Base-by-base conservation (phyloP, 2,329 filamentous ascomycete genomes). In the Fusarium xylarioides region DNA sequence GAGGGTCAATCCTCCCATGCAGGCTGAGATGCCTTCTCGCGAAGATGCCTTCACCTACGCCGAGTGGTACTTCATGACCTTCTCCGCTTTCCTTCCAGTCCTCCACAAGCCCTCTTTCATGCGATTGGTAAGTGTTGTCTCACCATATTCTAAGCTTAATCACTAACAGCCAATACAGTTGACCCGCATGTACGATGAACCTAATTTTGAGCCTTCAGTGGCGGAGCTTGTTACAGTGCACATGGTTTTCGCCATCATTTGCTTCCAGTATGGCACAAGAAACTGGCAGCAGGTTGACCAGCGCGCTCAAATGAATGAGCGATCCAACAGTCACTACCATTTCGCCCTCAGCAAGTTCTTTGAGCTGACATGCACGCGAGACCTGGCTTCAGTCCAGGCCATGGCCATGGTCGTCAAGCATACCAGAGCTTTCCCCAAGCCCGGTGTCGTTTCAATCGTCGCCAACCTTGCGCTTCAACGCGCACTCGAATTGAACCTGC, bases 321-420 rank as follows among this genome's bases (percentile, higher is more conserved):
- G 91, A 56, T 93, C 92, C 7, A 93, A 95, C 80, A 88, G 89
- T 60, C 93, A 96, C 79, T 95, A 95, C 74, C 92, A 95, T 76
- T 95, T 91, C 78, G 88, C 91, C 3, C 82, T 95, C 49, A 89
- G 89, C 78, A 90, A 91, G 80, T 90, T 92, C 73, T 91, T 89
- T 70, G 85, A 93, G 53, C 83, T 97, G 8, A 82, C 89, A 19
- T 85, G 85, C 11, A 89, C 90, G 23, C 88, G 88, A 63, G 90
- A 89, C 0, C 82, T 95, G 19, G 84, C 89, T 50, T 89, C 93
- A 57, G 86, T 95, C 12, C 93, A 96, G 80, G 93, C 92, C 7
- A 80, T 96, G 76, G 86, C 91, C 16, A 83, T 96, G 82, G 89
- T 97, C 23, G 91, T 90, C 66, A 82, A 89, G 7, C 92, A 95